These are phyloP conservation scores for Fraxinus sp. DNA, from an alignment of 305 asterid genomes.

Conservation along the genomic window DNA sequence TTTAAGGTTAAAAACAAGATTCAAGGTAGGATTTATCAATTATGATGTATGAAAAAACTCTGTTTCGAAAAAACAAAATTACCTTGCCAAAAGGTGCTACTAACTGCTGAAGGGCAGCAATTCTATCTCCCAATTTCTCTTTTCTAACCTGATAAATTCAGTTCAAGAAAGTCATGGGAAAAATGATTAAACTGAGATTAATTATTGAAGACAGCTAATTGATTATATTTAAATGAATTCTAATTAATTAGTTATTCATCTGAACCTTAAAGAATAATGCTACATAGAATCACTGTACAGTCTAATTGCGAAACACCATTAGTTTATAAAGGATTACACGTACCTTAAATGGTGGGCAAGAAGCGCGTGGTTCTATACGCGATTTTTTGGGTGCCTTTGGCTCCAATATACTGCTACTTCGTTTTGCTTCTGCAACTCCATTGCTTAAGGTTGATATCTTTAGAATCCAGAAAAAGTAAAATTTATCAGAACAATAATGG, in stretches of 20 bases:
- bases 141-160: conserved; percentile 59
- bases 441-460: conserved; percentile 44
- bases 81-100: conserved; percentile 98
- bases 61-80: not conserved
- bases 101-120: conserved; percentile 83
- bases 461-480: conserved; percentile 23
- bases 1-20: not conserved
- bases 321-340: no score
- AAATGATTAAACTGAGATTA: not conserved
- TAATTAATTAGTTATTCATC: no score
- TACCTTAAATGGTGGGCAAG: conserved; percentile 91
- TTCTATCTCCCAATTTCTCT: conserved; percentile 89
- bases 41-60: not conserved
- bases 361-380: conserved; percentile 56
- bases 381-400: conserved; percentile 62
- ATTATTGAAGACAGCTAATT: not conserved
- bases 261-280: no score
- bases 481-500: conserved; percentile 27
- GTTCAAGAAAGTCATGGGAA: not conserved
- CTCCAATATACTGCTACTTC: conserved; percentile 46
- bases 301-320: no score
- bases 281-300: no score
- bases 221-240: not conserved
- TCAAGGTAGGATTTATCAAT: not conserved
- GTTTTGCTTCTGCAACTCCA: conserved; percentile 50